Percentiles rank a stretch among this genome's conserved stretches.
Evolutionary conservation across 768 basidiomycete genomes (phyloP).

Genomic region (Tulasnella sp.): DNA sequence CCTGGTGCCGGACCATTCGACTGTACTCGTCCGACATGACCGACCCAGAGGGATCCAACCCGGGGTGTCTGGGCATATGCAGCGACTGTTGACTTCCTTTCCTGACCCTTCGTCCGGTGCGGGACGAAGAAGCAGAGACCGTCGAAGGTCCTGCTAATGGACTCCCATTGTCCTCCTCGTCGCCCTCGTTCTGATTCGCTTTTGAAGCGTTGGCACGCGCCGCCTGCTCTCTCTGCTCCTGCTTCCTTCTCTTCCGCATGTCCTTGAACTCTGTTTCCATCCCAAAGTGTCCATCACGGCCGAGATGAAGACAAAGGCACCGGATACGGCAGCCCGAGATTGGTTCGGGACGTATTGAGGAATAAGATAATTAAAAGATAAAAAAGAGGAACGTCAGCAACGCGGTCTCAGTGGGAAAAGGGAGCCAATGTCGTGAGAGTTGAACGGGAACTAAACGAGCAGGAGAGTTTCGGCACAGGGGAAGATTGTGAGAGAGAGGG

Average conservation of each 20-base stretch:
- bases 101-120: neutral
- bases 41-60: neutral
- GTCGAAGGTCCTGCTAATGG: conserved; percentile 4
- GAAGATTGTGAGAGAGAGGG: neutral
- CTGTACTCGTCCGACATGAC: neutral
- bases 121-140: neutral
- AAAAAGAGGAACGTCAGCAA: conserved; percentile 15
- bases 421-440: neutral
- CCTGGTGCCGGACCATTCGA: neutral
- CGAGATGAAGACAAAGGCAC: neutral
- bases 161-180: neutral
- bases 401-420: conserved; percentile 5
- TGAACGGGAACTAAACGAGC: neutral
- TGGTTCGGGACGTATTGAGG: neutral
- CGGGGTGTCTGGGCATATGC: neutral
- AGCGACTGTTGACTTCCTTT: neutral
- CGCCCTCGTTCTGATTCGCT: neutral
- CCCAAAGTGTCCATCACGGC: neutral
- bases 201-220: neutral
- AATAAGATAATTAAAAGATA: conserved; percentile 10
- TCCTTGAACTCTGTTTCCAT: conserved; percentile 88
- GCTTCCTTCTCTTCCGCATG: conserved; percentile 85
- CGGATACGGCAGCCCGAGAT: neutral
- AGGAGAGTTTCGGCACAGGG: neutral
- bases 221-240: conserved; percentile 35